Evolutionary conservation across 208 protist species (phyloP).

Genomic region (Porcisia hertigi): DNA sequence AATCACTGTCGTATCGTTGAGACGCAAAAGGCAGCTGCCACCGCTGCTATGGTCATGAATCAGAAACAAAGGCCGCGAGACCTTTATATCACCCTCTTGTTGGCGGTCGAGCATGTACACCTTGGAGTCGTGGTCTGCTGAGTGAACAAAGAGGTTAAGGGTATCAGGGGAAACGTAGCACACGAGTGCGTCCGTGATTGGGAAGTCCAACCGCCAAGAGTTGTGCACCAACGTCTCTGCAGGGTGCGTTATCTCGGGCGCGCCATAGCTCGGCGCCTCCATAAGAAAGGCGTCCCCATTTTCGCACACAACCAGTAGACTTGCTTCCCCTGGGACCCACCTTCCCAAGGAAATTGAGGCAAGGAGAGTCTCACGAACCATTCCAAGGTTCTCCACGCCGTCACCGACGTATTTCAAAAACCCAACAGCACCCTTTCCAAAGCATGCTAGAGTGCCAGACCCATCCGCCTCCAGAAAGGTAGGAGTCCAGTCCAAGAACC

Average conservation of each 20-base stretch:
- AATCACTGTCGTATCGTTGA: slow-evolving; percentile 42
- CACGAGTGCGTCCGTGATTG: slow-evolving; percentile 52
- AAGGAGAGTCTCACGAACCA: slow-evolving; percentile 25
- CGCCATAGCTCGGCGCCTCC: slow-evolving; percentile 27
- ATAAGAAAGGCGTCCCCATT: slow-evolving; percentile 74
- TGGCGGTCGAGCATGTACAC: slow-evolving; percentile 77
- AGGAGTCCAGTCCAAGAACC: slow-evolving; percentile 14
- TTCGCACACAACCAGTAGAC: slow-evolving; percentile 49
- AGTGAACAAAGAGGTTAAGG: slow-evolving; percentile 76
- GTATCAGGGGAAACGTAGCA: slow-evolving; percentile 44
- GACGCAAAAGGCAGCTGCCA: slow-evolving; percentile 46
- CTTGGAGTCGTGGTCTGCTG: slow-evolving; percentile 84
- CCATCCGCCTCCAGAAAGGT: slow-evolving; percentile 23
- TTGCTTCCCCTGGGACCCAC: slow-evolving; percentile 34
- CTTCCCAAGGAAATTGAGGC: slow-evolving; percentile 32
- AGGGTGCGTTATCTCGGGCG: slow-evolving; percentile 26
- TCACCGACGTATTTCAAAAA: slow-evolving; percentile 19
- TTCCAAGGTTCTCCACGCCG: slow-evolving; percentile 10
- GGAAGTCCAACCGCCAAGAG: slow-evolving; percentile 84
- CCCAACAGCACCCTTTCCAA: slow-evolving; percentile 11
- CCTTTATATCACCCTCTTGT: slow-evolving; percentile 52
- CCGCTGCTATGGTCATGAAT: slow-evolving; percentile 78
- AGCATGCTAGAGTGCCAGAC: slow-evolving; percentile 16
- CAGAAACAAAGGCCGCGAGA: slow-evolving; percentile 71
- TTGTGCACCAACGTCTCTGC: slow-evolving; percentile 45